Base-by-base conservation (phyloP, 2,329 filamentous ascomycete species). In the Neopestalotiopsis sp. region DNA sequence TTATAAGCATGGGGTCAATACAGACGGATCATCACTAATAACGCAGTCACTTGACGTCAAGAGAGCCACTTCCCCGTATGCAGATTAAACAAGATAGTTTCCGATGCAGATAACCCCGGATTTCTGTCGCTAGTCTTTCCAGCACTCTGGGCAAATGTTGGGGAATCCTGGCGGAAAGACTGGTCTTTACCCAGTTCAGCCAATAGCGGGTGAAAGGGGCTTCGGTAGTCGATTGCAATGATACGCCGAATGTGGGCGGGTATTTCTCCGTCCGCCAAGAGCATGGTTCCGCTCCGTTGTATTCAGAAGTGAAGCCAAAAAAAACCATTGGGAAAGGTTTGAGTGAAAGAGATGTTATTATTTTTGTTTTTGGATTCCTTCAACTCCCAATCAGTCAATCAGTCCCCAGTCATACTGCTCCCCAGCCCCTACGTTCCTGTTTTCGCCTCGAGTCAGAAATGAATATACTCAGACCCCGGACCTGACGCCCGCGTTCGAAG, bases 251-350 rank as follows among this genome's bases (percentile, higher is more conserved):
- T 28, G 38, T 40, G 56, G 52, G n/a, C 32, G 34, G 45, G 14
- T 62, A 67, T 67, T 67, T 67, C 65, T 67, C 65, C 65, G 65
- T 60, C 24, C 5, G n/a, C 17, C 17, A 52, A 52, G 17, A 20
- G 45, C 45, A n/a, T 10, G 10, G 6, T 38, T 38, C 24, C 24
- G 24, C 3, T 28, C 24, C 24, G 42, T 49, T 20, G 45, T 2
- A 9, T 9, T 9, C 17, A 14, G 5, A 49, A 13, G 2, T 17
- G 57, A 14, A 65, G n/a, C 60, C 9, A 7, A 12, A 34, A 17
- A n/a, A n/a, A 14, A 63, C 14, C 24, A 42, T 17, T 17, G 7
- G 17, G 17, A n/a, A 24, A 63, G 40, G 30, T 4, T 4, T 6
- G 38, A 20, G 17, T n/a, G 24, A 52, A 20, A 52, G 6, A 24